Evolutionary conservation across 176 grass and related monocot species (phyloP).

Genomic region (Carex scoparia): DNA sequence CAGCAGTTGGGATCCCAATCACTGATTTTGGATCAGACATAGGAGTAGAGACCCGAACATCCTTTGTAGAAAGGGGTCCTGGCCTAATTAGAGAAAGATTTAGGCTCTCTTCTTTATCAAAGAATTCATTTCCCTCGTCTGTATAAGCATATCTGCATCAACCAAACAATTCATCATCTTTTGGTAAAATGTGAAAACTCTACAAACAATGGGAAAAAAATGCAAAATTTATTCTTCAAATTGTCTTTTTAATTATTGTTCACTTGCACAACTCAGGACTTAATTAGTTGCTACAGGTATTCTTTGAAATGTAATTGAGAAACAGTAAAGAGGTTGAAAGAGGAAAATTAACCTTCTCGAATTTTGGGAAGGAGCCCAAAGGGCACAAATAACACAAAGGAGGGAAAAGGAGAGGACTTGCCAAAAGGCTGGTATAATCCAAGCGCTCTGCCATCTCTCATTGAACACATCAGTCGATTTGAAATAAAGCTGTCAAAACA

Average conservation of each 20-base stretch:
- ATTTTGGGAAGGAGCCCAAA: constrained; percentile 94
- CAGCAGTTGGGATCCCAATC: constrained; percentile 7
- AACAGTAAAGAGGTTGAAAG: constrained; percentile 21
- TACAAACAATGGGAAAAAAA: not conserved
- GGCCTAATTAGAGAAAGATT: constrained; percentile 81
- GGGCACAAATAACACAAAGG: constrained; percentile 81
- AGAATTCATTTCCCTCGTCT: constrained; percentile 71
- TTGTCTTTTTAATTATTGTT: not conserved
- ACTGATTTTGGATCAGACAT: constrained; percentile 45
- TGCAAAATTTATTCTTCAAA: constrained; percentile 11
- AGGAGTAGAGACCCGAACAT: constrained; percentile 39
- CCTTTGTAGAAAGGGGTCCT: constrained; percentile 59
- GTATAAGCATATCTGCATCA: constrained; percentile 18
- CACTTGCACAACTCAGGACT: not conserved
- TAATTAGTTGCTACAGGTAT: not conserved
- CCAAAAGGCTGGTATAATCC: constrained; percentile 99
- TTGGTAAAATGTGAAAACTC: not conserved
- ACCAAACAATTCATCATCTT: not conserved
- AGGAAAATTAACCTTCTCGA: constrained; percentile 60
- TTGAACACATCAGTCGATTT: constrained; percentile 96
- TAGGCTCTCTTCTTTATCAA: constrained; percentile 58
- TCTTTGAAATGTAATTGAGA: constrained; percentile 8
- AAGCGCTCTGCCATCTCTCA: constrained; percentile 87
- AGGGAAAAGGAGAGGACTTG: constrained; percentile 91
- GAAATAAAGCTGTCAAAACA: constrained; percentile 77